Base-by-base conservation (phyloP, 106 monocot species). In the Narthecium ossifragum region DNA sequence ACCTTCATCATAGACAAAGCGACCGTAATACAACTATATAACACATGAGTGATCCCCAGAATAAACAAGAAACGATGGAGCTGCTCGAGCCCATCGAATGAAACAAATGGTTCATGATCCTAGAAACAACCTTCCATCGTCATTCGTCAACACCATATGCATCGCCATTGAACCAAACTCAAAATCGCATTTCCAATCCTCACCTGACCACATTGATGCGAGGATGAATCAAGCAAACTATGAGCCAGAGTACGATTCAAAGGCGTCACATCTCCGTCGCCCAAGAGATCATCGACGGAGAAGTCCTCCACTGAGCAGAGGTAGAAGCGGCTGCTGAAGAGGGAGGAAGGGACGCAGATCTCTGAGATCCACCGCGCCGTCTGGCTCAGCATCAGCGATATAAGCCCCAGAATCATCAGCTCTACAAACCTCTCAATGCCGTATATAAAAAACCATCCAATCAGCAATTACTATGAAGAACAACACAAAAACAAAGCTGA, bases 21-120 rank as follows among this genome's bases (percentile, higher is more conserved):
- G 45, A 83, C 86, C 1, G 92, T 92, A 12, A 83, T 40, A 53
- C 82, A 86, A 68, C 83, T 86, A 46, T 86, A 92, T 25, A 80
- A 32, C 51, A 86, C 83, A 54, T 92, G 92, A 28, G 85, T 82
- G 26, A 90, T 82, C 41, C 90, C 90, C 49, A 90, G 85, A 50
- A 86, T 80, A 45, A 92, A 92, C 69, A 92, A 71, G 69, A 92
- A 86, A 2, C 70, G 54, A 52, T 86, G 79, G 2, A 92, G 80
- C 71, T 92, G 91, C 77, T 92, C 91, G 13, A 92, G 75, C 17
- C 86, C 92, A 61, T 92, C 80, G n/a, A 67, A 77, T 14, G 92
- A 80, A 39, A 92, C 92, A 69, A 92, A 92, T 26, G 92, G 80
- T 45, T 86, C 92, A 24, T 68, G 73, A 46, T 73, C 82, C 92